phyloP scores from a whole-genome alignment of 345 rosid genomes.

The Angophora floribunda region DNA sequence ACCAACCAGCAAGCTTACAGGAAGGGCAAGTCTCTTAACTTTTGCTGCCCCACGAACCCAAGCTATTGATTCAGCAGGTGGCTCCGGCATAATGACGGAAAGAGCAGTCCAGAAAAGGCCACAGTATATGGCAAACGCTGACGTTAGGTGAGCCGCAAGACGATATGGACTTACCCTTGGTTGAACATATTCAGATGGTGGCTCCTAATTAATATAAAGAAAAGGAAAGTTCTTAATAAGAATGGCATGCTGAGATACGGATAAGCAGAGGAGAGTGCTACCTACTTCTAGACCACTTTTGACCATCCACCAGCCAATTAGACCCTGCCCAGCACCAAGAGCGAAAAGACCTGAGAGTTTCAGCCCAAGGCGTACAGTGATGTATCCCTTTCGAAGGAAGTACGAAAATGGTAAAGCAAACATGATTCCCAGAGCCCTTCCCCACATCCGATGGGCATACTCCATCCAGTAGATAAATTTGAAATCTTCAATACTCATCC shows the following conservation, averaged over 20 bases:
- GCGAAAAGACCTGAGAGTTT: constrained; percentile 74
- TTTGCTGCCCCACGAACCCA: constrained; percentile 86
- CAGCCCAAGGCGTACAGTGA: constrained; percentile 69
- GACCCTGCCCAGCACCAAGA: constrained; percentile 97
- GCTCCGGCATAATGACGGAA: constrained; percentile 92
- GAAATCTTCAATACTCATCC: constrained; percentile 90
- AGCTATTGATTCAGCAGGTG: constrained; percentile 74
- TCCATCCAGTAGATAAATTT: constrained; percentile 99
- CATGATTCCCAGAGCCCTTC: constrained; percentile 91
- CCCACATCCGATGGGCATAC: constrained; percentile 98
- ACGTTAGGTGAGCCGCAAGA: constrained; percentile 92
- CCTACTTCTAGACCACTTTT: constrained; percentile 95
- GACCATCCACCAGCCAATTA: constrained; percentile 99
- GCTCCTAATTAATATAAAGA: constrained; percentile 42
- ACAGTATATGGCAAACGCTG: constrained; percentile 83
- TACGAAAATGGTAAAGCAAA: constrained; percentile 95
- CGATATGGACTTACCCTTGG: constrained; percentile 95
- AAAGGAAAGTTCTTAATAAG: background rate
- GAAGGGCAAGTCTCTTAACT: constrained; percentile 75
- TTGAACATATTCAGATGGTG: constrained; percentile 72
- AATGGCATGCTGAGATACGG: background rate
- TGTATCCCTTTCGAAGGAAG: constrained; percentile 84
- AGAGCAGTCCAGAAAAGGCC: constrained; percentile 95
- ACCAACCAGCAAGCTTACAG: constrained; percentile 73
- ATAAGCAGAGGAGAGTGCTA: background rate